These are phyloP conservation scores for Nakazawaea laoshanensis DNA, from an alignment of 805 yeast species.

Conservation along the genomic window DNA sequence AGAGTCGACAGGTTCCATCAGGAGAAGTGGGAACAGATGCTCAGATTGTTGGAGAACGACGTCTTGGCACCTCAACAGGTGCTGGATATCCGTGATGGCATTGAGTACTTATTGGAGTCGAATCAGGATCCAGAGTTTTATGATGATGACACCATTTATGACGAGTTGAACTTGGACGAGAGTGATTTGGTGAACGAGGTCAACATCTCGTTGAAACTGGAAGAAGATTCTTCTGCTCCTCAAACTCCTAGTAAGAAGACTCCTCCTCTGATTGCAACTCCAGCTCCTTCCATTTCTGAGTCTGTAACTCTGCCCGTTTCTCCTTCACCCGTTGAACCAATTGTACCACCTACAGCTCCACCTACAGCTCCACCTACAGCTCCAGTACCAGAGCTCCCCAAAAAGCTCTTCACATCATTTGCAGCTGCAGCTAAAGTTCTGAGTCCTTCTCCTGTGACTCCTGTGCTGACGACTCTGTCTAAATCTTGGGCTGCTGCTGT, in stretches of 20 bases:
- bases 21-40: constrained; percentile 65
- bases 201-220: constrained; percentile 8
- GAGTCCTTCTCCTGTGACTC: constrained; percentile 2
- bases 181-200: constrained; percentile 20
- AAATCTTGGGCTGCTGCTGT: constrained; percentile 15
- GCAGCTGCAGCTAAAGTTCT: constrained; percentile 4
- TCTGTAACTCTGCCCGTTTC: too few relatives aligned
- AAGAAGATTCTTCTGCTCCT: constrained; percentile 10
- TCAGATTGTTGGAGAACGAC: constrained; percentile 73
- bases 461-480: constrained; percentile 10
- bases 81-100: constrained; percentile 76
- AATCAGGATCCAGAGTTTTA: constrained; percentile 90
- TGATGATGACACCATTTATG: constrained; percentile 90
- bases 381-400: too few relatives aligned
- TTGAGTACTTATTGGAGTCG: constrained; percentile 86
- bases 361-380: too few relatives aligned
- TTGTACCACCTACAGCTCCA: too few relatives aligned
- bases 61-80: constrained; percentile 71
- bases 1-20: constrained; percentile 78
- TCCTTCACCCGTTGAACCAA: too few relatives aligned
- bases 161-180: constrained; percentile 67
- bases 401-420: too few relatives aligned
- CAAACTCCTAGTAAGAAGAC: constrained; percentile 8
- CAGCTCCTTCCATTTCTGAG: not conserved
- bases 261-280: constrained; percentile 3